These are phyloP conservation scores for Lolium rigidum DNA, from an alignment of 176 grass and related monocot species.

Conservation along the genomic window DNA sequence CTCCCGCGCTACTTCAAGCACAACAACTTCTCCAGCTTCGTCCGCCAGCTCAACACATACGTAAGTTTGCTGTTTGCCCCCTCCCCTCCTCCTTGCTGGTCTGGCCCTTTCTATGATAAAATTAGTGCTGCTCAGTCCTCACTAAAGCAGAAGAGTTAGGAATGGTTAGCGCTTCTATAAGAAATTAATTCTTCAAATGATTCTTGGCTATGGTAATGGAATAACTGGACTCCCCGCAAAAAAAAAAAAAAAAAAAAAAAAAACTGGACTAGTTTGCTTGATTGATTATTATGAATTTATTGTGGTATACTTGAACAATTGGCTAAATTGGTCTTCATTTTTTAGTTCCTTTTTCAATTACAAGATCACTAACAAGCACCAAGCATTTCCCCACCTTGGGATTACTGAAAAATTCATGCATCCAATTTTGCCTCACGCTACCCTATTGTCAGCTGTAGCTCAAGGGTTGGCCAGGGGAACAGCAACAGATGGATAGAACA, in stretches of 20 bases:
- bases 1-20: constrained; percentile 96
- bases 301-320: neutral
- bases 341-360: neutral
- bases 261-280: too few species aligned
- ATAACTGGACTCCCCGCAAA: too few species aligned
- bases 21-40: constrained; percentile 99
- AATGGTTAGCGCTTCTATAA: neutral
- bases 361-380: neutral
- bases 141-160: neutral
- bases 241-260: too few species aligned
- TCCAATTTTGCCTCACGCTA: neutral
- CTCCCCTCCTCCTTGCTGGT: neutral
- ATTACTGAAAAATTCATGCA: neutral
- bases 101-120: neutral
- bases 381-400: neutral
- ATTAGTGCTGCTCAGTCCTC: neutral
- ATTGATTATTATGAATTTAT: neutral
- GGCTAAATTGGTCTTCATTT: neutral
- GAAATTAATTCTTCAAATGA: neutral
- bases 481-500: neutral
- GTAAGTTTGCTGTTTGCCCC: constrained; percentile 46
- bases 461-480: neutral
- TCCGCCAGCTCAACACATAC: constrained; percentile 96
- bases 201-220: neutral
- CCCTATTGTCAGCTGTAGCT: neutral